Evolutionary conservation across 1,284 basidiomycete genomes (phyloP), one percentile per base, ranked within the genome.

Genomic region (Cutaneotrichosporon mucoides): DNA sequence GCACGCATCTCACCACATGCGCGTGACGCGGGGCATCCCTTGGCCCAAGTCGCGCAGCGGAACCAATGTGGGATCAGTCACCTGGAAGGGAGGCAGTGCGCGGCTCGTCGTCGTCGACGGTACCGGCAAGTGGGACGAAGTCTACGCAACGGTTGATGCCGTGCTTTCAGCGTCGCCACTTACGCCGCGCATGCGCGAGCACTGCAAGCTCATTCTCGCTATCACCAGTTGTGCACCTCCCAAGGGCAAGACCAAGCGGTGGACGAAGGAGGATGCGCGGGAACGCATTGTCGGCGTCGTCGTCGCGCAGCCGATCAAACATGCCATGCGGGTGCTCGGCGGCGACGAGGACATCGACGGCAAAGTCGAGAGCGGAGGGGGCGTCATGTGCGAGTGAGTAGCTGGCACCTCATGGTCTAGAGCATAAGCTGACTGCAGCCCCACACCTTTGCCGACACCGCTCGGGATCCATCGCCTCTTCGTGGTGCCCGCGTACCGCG

Each of bases 401-500:
- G 24, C 24, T 24, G 2, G 24, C 6, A 6, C 12, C 9, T 6
- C 8, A 5, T 46, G 6, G 15, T 24, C 5, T 13, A 24, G 24
- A 24, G 24, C 24, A 24, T 24, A 10, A 36, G 15, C 55, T 42
- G 24, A 59, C 51, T 37, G 6, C 57, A 80, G 79, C 13, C 77
- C 79, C 0, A 63, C 53, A 36, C 69, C 71, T 0, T 64, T 77
- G 0, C 70, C 77, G 0, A 78, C 79, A 0, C 67, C 76, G 0
- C 66, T 81, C 6, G 81, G 81, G 35, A 77, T 82, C 9, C 80
- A 81, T 59, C 71, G 81, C 38, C 70, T 82, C 16, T 82, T 79
- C 71, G 78, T 77, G 8, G 71, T 78, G 5, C 75, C 79, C 0
- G 61, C 67, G 0, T 76, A 75, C 50, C 70, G 80, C 45, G 72